These are phyloP conservation scores for Graphilbum fragrans DNA, from an alignment of 2,329 filamentous ascomycete genomes.

Conservation along the genomic window DNA sequence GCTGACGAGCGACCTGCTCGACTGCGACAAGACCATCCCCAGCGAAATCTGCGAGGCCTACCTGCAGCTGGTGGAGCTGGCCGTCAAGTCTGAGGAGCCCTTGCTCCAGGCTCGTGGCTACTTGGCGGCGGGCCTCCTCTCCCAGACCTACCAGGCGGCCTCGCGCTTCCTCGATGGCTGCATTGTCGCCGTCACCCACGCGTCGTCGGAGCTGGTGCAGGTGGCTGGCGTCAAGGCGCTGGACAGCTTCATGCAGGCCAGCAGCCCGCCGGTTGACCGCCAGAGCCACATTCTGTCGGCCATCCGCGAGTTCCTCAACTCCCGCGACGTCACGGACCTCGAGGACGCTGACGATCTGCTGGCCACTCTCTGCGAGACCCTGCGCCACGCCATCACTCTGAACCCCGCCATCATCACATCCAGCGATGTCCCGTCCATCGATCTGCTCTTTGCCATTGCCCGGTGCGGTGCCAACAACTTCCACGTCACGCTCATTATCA, in stretches of 20 bases:
- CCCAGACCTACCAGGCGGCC: conserved; percentile 54
- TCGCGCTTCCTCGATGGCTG: conserved; percentile 57
- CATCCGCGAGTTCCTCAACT: conserved; percentile 61
- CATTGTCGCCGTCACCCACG: conserved; percentile 61
- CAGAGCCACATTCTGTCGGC: conserved; percentile 52
- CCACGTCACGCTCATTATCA: conserved; percentile 77
- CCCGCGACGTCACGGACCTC: conserved; percentile 71
- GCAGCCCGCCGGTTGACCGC: conserved; percentile 26
- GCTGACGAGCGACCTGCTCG: conserved; percentile 70
- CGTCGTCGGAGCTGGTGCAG: conserved; percentile 66
- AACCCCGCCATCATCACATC: conserved; percentile 65
- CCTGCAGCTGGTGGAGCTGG: conserved; percentile 67
- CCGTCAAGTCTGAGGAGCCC: conserved; percentile 58
- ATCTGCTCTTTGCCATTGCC: conserved; percentile 77
- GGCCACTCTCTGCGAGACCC: conserved; percentile 76
- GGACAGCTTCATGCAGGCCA: conserved; percentile 50
- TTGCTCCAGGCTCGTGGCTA: conserved; percentile 81
- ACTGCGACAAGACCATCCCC: conserved; percentile 61
- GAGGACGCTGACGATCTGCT: conserved; percentile 86
- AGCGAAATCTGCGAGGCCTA: conserved; percentile 60
- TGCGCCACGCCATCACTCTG: conserved; percentile 71
- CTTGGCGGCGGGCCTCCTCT: conserved; percentile 70
- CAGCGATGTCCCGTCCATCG: conserved; percentile 60
- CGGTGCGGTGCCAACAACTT: conserved; percentile 84
- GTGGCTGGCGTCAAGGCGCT: conserved; percentile 83